A percentile compares a stretch with the other conserved stretches of the same genome.
Evolutionary conservation across 305 asterid species (phyloP).

Genomic region (Fraxinus sp.): DNA sequence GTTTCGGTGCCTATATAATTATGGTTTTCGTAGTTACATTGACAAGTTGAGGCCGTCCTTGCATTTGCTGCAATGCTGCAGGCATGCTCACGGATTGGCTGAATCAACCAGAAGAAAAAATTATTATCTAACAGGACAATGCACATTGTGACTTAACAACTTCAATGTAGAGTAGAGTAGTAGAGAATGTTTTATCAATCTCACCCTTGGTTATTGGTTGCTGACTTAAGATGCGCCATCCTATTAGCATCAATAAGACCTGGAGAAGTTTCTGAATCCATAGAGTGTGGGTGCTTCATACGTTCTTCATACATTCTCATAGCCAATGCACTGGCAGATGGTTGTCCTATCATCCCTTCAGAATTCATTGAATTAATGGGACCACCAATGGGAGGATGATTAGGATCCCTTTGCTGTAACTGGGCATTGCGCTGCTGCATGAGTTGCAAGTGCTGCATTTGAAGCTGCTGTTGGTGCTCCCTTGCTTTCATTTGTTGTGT

Average conservation of each 20-base stretch:
- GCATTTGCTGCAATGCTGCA: conserved; percentile 94
- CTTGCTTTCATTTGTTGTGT: conserved; percentile 91
- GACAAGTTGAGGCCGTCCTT: conserved; percentile 83
- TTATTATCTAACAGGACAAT: conserved; percentile 7
- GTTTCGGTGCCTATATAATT: conserved; percentile 5
- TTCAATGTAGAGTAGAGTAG: neutral
- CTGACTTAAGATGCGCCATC: conserved; percentile 92
- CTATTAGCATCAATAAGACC: conserved; percentile 85
- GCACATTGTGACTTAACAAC: conserved; percentile 1
- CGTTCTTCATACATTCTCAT: conserved; percentile 97
- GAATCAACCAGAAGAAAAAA: conserved; percentile 43
- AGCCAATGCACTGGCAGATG: conserved; percentile 88
- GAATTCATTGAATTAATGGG: conserved; percentile 72
- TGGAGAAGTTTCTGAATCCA: conserved; percentile 85
- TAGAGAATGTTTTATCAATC: conserved; percentile 20
- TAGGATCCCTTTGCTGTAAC: conserved; percentile 91
- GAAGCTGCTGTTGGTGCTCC: conserved; percentile 88
- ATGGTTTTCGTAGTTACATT: conserved; percentile 48
- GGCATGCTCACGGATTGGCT: conserved; percentile 89
- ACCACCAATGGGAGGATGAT: conserved; percentile 84
- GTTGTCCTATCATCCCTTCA: conserved; percentile 95
- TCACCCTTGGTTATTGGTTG: conserved; percentile 92
- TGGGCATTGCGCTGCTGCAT: conserved; percentile 95
- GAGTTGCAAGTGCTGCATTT: conserved; percentile 90
- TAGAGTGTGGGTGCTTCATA: conserved; percentile 82